phyloP scores from a whole-genome alignment of 805 yeast genomes.

The Ogataea salicorniae region DNA sequence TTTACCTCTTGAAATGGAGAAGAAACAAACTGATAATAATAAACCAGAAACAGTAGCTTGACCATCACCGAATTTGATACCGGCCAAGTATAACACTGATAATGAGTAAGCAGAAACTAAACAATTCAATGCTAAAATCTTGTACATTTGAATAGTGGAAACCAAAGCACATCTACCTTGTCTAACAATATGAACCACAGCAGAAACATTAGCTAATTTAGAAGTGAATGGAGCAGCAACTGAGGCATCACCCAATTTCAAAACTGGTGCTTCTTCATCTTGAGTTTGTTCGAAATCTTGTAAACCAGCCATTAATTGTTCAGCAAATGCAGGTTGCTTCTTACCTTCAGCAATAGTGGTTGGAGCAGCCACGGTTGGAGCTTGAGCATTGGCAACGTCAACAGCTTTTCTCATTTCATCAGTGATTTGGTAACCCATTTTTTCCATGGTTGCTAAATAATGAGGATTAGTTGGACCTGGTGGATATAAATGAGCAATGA shows the following conservation, averaged over 20 bases:
- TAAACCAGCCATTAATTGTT: slow-evolving; percentile 52
- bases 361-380: slow-evolving; percentile 31
- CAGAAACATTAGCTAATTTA: slow-evolving; percentile 82
- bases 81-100: slow-evolving; percentile 90
- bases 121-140: slow-evolving; percentile 94
- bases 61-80: slow-evolving; percentile 96
- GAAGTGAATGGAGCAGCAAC: slow-evolving; percentile 99
- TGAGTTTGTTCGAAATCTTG: slow-evolving; percentile 54
- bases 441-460: slow-evolving; percentile 79
- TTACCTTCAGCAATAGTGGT: slow-evolving; percentile 22
- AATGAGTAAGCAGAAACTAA: slow-evolving; percentile 93
- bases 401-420: slow-evolving; percentile 65
- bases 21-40: slow-evolving; percentile 86
- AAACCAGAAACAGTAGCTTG: slow-evolving; percentile 97
- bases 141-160: slow-evolving; percentile 98
- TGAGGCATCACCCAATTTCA: slow-evolving; percentile 96
- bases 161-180: slow-evolving; percentile 98
- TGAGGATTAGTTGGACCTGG: slow-evolving; percentile 92
- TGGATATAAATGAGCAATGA: slow-evolving; percentile 93
- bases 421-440: slow-evolving; percentile 74
- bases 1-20: slow-evolving; percentile 90
- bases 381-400: slow-evolving; percentile 38
- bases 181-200: slow-evolving; percentile 90
- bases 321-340: slow-evolving; percentile 47
- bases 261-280: slow-evolving; percentile 70